phyloP scores from a whole-genome alignment of 768 basidiomycete species.

The Auricularia cornea region DNA sequence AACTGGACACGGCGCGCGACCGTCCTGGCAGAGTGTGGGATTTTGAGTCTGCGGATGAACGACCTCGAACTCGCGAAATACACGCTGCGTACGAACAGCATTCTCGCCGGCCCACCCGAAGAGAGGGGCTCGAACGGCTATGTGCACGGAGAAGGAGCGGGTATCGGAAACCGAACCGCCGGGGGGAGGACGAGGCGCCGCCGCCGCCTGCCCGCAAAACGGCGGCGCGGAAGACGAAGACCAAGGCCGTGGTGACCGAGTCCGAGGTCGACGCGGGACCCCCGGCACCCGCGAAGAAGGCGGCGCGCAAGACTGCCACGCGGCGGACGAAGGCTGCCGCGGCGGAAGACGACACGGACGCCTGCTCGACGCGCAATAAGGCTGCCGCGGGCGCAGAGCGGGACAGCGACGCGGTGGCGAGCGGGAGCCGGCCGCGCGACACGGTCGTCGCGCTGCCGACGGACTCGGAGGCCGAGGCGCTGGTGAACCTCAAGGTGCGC shows the following conservation, averaged over 20 bases:
- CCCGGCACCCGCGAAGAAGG: not conserved
- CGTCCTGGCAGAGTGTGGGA: too few species aligned
- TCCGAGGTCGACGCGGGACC: not conserved
- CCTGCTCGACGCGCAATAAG: not conserved
- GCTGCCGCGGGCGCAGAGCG: not conserved
- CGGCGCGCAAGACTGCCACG: not conserved
- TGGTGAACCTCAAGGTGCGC: not conserved
- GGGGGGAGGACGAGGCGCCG: constrained; percentile 14
- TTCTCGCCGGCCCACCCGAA: too few species aligned
- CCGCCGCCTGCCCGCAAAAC: constrained; percentile 2
- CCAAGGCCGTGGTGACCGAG: not conserved
- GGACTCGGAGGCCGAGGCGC: not conserved
- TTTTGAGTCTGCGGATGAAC: too few species aligned
- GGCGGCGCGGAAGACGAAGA: not conserved
- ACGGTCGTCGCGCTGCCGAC: not conserved
- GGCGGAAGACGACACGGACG: not conserved
- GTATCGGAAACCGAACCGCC: too few species aligned
- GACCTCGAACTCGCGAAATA: too few species aligned
- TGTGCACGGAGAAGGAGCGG: too few species aligned
- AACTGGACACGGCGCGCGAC: too few species aligned
- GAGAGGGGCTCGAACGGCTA: too few species aligned
- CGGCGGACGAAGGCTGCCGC: not conserved
- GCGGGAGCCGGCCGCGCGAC: not conserved
- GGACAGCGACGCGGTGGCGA: not conserved
- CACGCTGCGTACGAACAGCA: too few species aligned